Percentiles rank a stretch among this genome's conserved stretches.
Conservation (phyloP, 768 basidiomycete genomes). For the Boletus vermiculosoides region DNA sequence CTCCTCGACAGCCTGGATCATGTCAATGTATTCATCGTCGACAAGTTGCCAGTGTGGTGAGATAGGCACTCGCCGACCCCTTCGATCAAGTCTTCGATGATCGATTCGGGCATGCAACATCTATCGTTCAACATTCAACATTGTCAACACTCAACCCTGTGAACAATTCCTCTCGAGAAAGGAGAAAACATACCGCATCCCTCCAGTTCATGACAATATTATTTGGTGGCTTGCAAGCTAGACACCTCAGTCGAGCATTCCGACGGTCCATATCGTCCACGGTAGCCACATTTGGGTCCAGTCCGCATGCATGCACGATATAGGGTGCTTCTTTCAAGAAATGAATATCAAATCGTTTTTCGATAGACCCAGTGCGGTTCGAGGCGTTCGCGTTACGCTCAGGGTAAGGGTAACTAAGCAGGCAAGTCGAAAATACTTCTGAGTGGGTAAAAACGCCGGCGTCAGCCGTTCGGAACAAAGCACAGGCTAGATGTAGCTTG, state of each 20-base stretch:
- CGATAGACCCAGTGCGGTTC: background rate
- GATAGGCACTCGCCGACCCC: too few relatives aligned
- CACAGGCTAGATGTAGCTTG: conserved; percentile 5
- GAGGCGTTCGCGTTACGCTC: background rate
- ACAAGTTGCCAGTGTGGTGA: conserved; percentile 1
- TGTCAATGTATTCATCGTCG: background rate
- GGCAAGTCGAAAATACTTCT: background rate
- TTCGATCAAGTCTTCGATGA: background rate
- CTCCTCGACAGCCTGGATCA: background rate
- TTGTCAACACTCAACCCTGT: background rate
- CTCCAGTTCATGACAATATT: background rate
- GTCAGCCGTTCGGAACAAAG: background rate
- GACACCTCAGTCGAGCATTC: conserved; percentile 8
- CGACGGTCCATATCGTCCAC: conserved; percentile 2
- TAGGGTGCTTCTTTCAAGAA: background rate
- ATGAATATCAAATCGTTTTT: background rate
- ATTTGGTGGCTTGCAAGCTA: background rate
- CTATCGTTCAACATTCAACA: background rate
- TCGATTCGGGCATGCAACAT: background rate
- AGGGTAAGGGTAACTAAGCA: background rate
- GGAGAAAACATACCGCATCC: background rate
- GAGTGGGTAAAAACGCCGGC: background rate
- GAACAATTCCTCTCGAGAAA: background rate
- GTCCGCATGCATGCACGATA: background rate
- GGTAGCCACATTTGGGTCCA: conserved; percentile 5